Evolutionary conservation across 129 eudicot species (phyloP).

Genomic region (Artemisia argyi): DNA sequence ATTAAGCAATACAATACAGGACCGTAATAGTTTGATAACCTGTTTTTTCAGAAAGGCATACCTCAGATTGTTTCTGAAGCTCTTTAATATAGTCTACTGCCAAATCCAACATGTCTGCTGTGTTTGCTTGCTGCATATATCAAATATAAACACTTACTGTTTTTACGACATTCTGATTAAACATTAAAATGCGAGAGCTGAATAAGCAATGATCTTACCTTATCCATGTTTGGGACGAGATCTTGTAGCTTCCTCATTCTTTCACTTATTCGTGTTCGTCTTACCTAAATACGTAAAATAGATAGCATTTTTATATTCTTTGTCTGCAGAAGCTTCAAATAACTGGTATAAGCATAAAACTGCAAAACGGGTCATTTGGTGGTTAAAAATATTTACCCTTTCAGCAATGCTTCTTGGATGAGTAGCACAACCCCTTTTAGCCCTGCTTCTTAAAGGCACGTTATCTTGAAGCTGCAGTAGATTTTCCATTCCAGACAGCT

Average conservation of each 20-base stretch:
- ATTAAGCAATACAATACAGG: slow-evolving; percentile 9
- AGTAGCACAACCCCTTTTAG: slow-evolving; percentile 92
- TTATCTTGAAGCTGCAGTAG: slow-evolving; percentile 53
- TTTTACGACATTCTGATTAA: neutral
- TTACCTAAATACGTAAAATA: slow-evolving; percentile 46
- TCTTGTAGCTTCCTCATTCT: slow-evolving; percentile 96
- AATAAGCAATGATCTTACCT: slow-evolving; percentile 40
- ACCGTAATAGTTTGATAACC: slow-evolving; percentile 1
- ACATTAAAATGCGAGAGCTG: neutral
- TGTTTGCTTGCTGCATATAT: slow-evolving; percentile 84
- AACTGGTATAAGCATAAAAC: neutral
- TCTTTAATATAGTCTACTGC: slow-evolving; percentile 93
- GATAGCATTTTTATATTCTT: slow-evolving; percentile 4
- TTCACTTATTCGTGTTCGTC: slow-evolving; percentile 88
- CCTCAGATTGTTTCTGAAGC: slow-evolving; percentile 78
- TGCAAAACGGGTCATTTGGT: neutral
- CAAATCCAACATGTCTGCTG: slow-evolving; percentile 92
- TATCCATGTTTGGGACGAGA: slow-evolving; percentile 96
- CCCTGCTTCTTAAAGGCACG: slow-evolving; percentile 65
- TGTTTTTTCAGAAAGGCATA: slow-evolving; percentile 12
- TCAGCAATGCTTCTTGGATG: slow-evolving; percentile 98
- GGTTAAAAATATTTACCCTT: slow-evolving; percentile 49
- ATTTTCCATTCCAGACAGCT: slow-evolving; percentile 55
- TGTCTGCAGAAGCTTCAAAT: no score
- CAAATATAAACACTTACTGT: neutral